phyloP scores from a whole-genome alignment of 2,329 filamentous ascomycete genomes.

The Colletotrichum tropicale region DNA sequence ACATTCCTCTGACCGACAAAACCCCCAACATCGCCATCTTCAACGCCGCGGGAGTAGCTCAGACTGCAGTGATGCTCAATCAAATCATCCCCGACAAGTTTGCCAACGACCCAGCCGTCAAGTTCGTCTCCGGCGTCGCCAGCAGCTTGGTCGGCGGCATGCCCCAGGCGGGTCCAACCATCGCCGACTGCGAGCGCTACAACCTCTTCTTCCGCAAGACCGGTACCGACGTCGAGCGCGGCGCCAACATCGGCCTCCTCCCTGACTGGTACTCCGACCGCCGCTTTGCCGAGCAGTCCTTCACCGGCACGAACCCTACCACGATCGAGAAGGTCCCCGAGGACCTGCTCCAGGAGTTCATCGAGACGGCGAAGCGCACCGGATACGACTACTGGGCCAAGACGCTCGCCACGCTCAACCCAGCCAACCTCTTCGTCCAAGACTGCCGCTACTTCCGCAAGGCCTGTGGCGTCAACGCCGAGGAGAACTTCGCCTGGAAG shows the following conservation, averaged over 20 bases:
- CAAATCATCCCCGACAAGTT: slow-evolving; percentile 36
- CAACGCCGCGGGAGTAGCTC: slow-evolving; percentile 31
- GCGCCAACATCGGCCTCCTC: slow-evolving; percentile 35
- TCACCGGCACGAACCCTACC: slow-evolving; percentile 48
- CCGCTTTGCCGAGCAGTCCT: slow-evolving; percentile 48
- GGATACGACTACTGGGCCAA: slow-evolving; percentile 36
- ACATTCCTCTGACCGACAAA: slow-evolving; percentile 29
- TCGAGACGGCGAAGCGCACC: slow-evolving; percentile 34
- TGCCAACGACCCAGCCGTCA: slow-evolving; percentile 29
- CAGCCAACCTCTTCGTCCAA: slow-evolving; percentile 41
- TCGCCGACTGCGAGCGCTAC: slow-evolving; percentile 32
- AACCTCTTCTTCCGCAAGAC: slow-evolving; percentile 38
- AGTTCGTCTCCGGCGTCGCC: slow-evolving; percentile 30
- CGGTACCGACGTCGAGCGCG: slow-evolving; percentile 36
- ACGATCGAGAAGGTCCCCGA: slow-evolving; percentile 45
- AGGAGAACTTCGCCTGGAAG: slow-evolving; percentile 31
- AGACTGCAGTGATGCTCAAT: slow-evolving; percentile 32
- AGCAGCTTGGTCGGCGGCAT: slow-evolving; percentile 28
- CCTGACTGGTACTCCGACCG: slow-evolving; percentile 27
- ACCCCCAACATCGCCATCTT: slow-evolving; percentile 32
- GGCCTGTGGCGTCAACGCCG: slow-evolving; percentile 32
- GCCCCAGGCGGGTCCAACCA: slow-evolving; percentile 31
- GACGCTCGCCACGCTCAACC: slow-evolving; percentile 29
- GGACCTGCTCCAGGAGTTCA: slow-evolving; percentile 37
- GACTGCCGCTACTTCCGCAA: slow-evolving; percentile 48